Conservation (phyloP, 2,329 filamentous ascomycete species). For the Arthrobotrys iridis region DNA sequence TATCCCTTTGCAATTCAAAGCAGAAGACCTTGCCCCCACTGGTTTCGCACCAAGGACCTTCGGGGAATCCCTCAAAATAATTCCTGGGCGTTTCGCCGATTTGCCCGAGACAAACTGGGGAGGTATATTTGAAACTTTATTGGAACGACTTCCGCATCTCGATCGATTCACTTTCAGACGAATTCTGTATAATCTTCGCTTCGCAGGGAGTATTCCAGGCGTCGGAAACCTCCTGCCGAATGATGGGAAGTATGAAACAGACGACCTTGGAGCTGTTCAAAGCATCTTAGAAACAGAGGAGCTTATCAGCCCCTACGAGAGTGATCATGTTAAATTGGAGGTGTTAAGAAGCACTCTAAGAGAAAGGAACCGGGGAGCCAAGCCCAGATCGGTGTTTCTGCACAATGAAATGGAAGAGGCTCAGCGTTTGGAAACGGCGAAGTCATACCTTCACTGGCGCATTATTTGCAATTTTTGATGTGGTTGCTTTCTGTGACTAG, state of each 20-base stretch:
- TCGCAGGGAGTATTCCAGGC: too few relatives aligned
- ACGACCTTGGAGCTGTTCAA: background rate
- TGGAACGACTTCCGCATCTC: background rate
- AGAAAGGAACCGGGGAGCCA: background rate
- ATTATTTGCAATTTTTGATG: background rate
- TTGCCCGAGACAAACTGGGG: background rate
- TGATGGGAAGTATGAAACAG: background rate
- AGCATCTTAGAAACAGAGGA: background rate
- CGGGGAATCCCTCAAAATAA: background rate
- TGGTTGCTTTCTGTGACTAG: too few relatives aligned
- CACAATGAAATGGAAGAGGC: background rate
- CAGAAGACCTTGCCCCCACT: too few relatives aligned
- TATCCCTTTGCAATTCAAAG: background rate
- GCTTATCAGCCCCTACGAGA: slow-evolving; percentile 18
- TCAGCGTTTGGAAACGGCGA: background rate
- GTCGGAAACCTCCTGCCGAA: background rate
- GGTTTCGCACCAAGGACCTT: too few relatives aligned
- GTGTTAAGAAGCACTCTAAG: background rate
- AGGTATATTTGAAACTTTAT: background rate
- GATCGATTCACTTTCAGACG: background rate
- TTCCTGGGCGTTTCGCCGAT: background rate
- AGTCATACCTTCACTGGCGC: background rate
- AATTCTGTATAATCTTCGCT: slow-evolving; percentile 1
- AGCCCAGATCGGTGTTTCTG: background rate
- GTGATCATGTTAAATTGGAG: background rate